Evolutionary conservation across 2,329 filamentous ascomycete species (phyloP).

Genomic region (Calonectria henricotiae): DNA sequence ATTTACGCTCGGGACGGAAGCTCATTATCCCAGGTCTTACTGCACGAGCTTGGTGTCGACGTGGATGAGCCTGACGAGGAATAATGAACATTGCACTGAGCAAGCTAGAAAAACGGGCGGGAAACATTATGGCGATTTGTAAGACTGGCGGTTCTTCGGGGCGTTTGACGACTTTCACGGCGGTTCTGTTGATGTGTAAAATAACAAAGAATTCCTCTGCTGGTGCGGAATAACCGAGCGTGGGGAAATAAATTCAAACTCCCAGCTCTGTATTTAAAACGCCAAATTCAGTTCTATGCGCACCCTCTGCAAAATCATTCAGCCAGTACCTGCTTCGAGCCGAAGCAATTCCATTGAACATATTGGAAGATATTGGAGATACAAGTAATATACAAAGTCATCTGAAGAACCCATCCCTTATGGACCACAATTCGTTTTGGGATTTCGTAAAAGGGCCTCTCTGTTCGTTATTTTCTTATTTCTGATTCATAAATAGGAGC

Average conservation of each 20-base stretch:
- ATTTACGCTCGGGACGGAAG: constrained; percentile 89
- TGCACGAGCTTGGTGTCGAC: constrained; percentile 82
- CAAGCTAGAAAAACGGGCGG: not conserved
- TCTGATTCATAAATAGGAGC: not conserved
- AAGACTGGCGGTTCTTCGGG: constrained; percentile 24
- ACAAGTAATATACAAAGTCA: constrained; percentile 35
- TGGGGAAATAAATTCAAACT: constrained; percentile 24
- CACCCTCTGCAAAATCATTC: not conserved
- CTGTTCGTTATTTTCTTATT: not conserved
- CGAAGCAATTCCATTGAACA: no score
- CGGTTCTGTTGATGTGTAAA: constrained; percentile 41
- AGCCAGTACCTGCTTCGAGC: not conserved
- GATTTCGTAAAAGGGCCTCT: not conserved
- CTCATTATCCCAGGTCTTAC: constrained; percentile 80
- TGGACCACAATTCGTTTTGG: not conserved
- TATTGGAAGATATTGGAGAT: constrained; percentile 26
- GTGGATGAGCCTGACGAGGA: constrained; percentile 59
- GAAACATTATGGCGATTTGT: constrained; percentile 18
- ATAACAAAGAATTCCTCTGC: constrained; percentile 39
- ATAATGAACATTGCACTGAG: constrained; percentile 41
- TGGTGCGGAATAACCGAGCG: constrained; percentile 24
- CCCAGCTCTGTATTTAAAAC: constrained; percentile 41
- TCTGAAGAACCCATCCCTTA: not conserved
- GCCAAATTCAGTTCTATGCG: constrained; percentile 14
- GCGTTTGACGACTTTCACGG: constrained; percentile 39